Evolutionary conservation across 768 basidiomycete genomes (phyloP), one percentile per base, ranked within the genome.

Genomic region (Dioszegia hungarica): DNA sequence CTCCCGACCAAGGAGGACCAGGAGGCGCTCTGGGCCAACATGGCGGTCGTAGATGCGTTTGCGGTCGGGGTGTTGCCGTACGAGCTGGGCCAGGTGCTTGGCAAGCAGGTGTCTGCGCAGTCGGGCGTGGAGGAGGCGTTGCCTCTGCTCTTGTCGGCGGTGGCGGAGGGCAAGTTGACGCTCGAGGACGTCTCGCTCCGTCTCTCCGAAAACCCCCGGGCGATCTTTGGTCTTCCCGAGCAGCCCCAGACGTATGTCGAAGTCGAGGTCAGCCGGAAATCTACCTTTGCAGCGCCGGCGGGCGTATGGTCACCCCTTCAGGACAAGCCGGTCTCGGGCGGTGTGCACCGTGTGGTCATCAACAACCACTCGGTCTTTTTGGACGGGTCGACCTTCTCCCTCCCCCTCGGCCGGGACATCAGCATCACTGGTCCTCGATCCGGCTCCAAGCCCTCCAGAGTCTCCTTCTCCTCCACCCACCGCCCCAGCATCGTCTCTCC

Each of bases 141-240:
- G 19, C 91, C 89, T 5, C 80, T 99, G 5, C 78, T 98, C 36
- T 82, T 99, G 41, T 86, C 86, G 3, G 94, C 95, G 0, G 90
- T 95, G 17, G 78, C 81, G 3, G 82, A 88, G 10, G 87, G 88
- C 9, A 84, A 84, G 31, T 80, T 98, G 25, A 88, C 87, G 0
- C 79, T 95, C 53, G 84, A 89, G 37, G 90, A 89, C 73, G 84
- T 99, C 63, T 85, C 84, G 33, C 71, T 80, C n/a, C 85, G 91
- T 44, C 75, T 97, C 17, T 85, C 91, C 72, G 92, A 97, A 68
- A 97, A 95, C 75, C 94, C 95, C 1, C 82, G 88, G 19, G 82
- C 84, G 37, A 97, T 99, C 72, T 95, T 98, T 73, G 86, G 86
- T 31, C 81, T 98, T 12, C 86, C 90, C 0, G 90, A 95, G 61